These are phyloP conservation scores for Trichopus zeylanicus DNA, from an alignment of 116 monocot genomes.

Conservation along the genomic window DNA sequence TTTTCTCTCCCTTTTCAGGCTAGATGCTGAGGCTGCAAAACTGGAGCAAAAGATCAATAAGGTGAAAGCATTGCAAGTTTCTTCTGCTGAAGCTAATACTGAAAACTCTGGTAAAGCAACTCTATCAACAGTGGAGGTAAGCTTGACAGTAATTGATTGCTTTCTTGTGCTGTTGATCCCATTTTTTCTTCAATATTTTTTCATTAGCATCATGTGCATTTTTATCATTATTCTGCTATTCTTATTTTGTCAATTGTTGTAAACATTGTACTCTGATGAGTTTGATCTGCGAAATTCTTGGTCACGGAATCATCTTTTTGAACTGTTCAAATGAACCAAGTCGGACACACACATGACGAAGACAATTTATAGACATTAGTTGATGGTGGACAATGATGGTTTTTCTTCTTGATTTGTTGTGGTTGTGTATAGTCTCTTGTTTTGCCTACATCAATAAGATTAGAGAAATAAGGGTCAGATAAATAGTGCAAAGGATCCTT, in stretches of 20 bases:
- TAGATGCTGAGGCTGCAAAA: constrained; percentile 69
- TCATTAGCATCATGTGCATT: background rate
- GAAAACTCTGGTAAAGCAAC: constrained; percentile 21
- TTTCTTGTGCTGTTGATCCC: background rate
- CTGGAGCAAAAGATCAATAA: constrained; percentile 43
- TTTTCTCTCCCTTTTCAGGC: constrained; percentile 37
- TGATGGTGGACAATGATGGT: too few species aligned
- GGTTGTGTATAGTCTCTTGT: too few species aligned
- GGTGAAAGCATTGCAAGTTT: constrained; percentile 25
- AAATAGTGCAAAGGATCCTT: too few species aligned
- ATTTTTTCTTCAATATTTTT: background rate
- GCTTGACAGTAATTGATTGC: background rate
- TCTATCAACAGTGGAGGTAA: constrained; percentile 47
- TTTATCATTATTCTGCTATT: background rate
- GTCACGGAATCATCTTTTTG: background rate
- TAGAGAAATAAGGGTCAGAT: too few species aligned
- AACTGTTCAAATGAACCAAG: background rate
- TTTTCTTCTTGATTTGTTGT: too few species aligned
- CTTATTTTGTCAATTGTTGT: background rate
- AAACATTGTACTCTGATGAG: background rate
- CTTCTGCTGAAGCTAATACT: constrained; percentile 16
- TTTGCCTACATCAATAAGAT: too few species aligned
- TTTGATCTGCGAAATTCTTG: background rate
- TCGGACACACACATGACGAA: too few species aligned
- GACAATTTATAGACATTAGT: too few species aligned